phyloP scores from a whole-genome alignment of 495 filamentous ascomycete genomes.

The Talaromyces wortmannii region DNA sequence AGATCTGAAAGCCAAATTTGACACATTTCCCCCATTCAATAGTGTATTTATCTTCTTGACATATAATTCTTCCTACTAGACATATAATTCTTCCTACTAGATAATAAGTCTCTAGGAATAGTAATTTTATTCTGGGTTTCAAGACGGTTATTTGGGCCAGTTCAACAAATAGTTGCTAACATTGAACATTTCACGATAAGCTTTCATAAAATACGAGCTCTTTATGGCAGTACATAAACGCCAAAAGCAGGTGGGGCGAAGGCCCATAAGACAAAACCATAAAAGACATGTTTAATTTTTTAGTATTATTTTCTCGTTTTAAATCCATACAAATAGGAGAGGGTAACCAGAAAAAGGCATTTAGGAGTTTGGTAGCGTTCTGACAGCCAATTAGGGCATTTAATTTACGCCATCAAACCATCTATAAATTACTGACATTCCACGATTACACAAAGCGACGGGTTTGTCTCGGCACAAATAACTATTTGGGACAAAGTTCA shows the following conservation, averaged over 20 bases:
- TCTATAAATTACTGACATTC: too few species aligned
- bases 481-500: neutral
- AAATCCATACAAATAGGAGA: too few species aligned
- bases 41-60: neutral
- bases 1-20: neutral
- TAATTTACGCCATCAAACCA: too few species aligned
- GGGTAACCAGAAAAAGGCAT: too few species aligned
- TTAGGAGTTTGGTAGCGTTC: too few species aligned
- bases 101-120: neutral
- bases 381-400: too few species aligned
- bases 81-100: too few species aligned
- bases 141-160: neutral
- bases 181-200: neutral
- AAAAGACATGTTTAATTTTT: too few species aligned
- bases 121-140: neutral
- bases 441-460: neutral
- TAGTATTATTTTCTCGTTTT: too few species aligned
- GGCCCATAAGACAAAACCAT: too few species aligned
- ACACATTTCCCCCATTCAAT: neutral
- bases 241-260: too few species aligned
- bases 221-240: neutral
- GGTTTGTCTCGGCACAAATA: neutral
- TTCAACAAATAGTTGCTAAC: neutral
- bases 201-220: neutral
- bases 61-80: too few species aligned